A percentile compares a stretch with the other conserved stretches of the same genome.
phyloP scores from a whole-genome alignment of 345 rosid genomes.

The Salix brachista region DNA sequence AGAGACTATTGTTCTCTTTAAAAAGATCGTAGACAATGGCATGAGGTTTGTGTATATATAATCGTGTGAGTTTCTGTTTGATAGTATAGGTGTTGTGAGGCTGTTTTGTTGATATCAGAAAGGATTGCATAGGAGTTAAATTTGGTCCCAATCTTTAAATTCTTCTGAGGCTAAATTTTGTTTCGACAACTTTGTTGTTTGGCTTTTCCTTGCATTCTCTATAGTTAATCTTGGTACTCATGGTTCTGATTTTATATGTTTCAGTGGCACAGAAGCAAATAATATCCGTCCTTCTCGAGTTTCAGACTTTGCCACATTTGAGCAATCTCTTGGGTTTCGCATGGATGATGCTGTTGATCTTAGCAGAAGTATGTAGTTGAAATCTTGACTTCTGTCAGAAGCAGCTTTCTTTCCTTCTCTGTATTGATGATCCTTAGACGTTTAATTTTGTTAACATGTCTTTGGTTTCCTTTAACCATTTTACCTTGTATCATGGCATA shows the following conservation, averaged over 20 bases:
- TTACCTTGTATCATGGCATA: neutral
- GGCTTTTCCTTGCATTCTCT: neutral
- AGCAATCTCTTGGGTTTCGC: constrained; percentile 48
- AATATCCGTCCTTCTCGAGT: constrained; percentile 35
- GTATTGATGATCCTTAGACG: neutral
- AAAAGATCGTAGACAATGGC: neutral
- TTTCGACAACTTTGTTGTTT: neutral
- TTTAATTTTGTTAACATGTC: neutral
- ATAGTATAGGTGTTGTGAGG: neutral
- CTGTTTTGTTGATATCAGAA: neutral
- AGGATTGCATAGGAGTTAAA: neutral
- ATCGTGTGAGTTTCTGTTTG: neutral
- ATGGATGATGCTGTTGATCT: constrained; percentile 53
- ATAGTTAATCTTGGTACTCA: constrained; percentile 10
- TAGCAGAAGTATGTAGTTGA: constrained; percentile 38
- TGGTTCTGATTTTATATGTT: constrained; percentile 21
- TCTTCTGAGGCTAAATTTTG: no score
- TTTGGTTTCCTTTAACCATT: neutral
- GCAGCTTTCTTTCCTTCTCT: constrained; percentile 2
- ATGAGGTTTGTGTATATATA: neutral
- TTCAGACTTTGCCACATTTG: constrained; percentile 43
- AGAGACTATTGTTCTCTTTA: neutral
- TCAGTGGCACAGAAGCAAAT: constrained; percentile 47
- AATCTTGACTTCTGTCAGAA: neutral
- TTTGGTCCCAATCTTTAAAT: neutral